Evolutionary conservation across 1,284 basidiomycete genomes (phyloP).

Genomic region (Stereum hirsutum): DNA sequence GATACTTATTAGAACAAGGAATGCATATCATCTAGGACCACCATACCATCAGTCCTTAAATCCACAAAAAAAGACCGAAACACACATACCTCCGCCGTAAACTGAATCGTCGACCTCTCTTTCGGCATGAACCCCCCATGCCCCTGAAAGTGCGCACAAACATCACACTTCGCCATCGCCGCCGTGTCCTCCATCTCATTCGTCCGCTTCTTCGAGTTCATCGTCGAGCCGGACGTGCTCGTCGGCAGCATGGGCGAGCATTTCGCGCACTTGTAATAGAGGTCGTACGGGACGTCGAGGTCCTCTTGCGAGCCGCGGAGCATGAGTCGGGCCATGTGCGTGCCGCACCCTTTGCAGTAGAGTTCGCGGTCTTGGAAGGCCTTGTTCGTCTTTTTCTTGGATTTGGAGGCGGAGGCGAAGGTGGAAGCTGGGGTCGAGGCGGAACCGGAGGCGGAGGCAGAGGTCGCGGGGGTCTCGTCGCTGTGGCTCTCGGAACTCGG

Average conservation of each 20-base stretch:
- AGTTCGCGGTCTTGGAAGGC: neutral
- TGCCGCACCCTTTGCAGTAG: neutral
- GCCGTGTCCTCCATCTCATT: conserved; percentile 2
- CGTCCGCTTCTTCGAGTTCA: conserved; percentile 1
- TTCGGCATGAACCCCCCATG: conserved; percentile 2
- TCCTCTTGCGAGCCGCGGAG: conserved; percentile 2
- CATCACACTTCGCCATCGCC: conserved; percentile 1
- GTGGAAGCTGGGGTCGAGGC: too few species aligned
- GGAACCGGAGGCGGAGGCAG: too few species aligned
- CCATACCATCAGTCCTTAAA: too few species aligned
- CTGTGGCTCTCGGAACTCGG: too few species aligned
- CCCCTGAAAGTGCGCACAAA: neutral
- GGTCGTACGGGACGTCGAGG: neutral
- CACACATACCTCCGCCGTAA: conserved; percentile 4
- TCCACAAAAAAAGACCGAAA: too few species aligned
- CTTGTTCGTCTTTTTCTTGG: too few species aligned
- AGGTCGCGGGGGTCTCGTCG: too few species aligned
- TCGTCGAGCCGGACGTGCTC: too few species aligned
- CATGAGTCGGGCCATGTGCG: conserved; percentile 1
- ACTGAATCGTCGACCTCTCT: neutral
- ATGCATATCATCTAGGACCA: conserved; percentile 2
- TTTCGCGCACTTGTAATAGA: neutral
- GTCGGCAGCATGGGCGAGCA: neutral
- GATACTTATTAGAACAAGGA: conserved; percentile 1
- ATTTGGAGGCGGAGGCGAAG: too few species aligned